A percentile compares a stretch with the other conserved stretches of the same genome.
phyloP scores from a whole-genome alignment of 371 early-diverging fungal species.

The Haplosporangium sp. region DNA sequence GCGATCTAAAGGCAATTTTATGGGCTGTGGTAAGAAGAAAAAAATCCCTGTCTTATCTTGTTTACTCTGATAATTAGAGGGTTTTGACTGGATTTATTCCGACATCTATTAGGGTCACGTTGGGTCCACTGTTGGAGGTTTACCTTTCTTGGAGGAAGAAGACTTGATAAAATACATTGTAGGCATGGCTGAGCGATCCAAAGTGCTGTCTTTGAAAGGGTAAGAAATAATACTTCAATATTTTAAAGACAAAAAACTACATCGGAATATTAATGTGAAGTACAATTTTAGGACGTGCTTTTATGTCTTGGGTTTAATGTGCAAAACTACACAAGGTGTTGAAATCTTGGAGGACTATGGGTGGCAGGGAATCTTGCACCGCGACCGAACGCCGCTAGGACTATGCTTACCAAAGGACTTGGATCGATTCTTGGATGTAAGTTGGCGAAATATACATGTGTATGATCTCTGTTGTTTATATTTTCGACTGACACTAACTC shows the following conservation, averaged over 20 bases:
- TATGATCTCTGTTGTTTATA: not conserved
- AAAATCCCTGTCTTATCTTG: not conserved
- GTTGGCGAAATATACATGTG: not conserved
- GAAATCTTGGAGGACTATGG: conserved; percentile 80
- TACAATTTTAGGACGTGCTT: conserved; percentile 74
- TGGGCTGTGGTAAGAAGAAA: conserved; percentile 73
- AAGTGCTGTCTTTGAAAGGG: conserved; percentile 84
- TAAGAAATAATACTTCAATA: conserved; percentile 44
- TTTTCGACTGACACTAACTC: not conserved
- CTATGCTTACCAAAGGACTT: conserved; percentile 78
- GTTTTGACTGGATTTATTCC: not conserved
- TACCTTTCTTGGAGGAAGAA: conserved; percentile 78
- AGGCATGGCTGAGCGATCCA: conserved; percentile 73
- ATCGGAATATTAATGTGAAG: not conserved
- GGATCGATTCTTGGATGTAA: conserved; percentile 70
- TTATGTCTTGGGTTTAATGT: conserved; percentile 80
- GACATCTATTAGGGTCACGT: conserved; percentile 72
- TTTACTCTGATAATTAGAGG: not conserved
- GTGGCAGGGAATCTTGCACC: conserved; percentile 79
- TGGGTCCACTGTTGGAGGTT: conserved; percentile 76
- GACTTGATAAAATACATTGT: conserved; percentile 80
- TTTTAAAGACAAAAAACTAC: not conserved
- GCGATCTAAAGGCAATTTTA: conserved; percentile 79
- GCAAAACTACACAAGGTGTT: conserved; percentile 76
- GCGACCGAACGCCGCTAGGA: conserved; percentile 65